phyloP scores from a whole-genome alignment of 1,284 basidiomycete genomes.

The Malassezia sp. region DNA sequence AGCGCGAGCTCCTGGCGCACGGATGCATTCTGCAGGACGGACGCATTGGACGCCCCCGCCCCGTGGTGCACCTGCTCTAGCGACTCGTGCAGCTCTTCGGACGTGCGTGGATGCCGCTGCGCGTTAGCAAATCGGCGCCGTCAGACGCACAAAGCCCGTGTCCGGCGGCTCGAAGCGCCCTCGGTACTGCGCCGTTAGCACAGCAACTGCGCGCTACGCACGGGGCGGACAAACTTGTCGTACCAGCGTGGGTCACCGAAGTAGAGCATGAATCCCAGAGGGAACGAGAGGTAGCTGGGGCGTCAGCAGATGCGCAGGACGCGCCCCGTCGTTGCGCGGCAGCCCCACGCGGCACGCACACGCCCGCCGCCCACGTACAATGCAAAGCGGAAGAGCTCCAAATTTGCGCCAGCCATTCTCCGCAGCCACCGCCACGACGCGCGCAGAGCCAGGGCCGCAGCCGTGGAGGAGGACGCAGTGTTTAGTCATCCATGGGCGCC shows the following conservation, averaged over 20 bases:
- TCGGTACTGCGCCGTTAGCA: conserved; percentile 6
- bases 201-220: background rate
- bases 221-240: conserved; percentile 14
- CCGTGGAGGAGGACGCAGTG: background rate
- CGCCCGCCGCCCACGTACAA: conserved; percentile 6
- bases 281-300: conserved; percentile 12
- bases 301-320: too few species aligned
- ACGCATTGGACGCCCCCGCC: background rate
- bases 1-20: background rate
- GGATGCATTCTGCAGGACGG: background rate
- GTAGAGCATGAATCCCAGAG: conserved; percentile 16
- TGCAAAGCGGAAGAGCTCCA: conserved; percentile 16
- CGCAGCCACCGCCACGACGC: too few species aligned
- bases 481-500: background rate
- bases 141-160: conserved; percentile 13
- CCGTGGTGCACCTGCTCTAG: background rate
- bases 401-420: conserved; percentile 11
- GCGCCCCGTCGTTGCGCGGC: too few species aligned
- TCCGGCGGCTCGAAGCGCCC: conserved; percentile 12
- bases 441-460: too few species aligned
- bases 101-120: conserved; percentile 3
- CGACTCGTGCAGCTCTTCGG: conserved; percentile 5
- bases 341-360: too few species aligned
- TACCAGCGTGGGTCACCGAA: conserved; percentile 16
- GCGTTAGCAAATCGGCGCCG: background rate